Base-by-base conservation (phyloP, 2,329 filamentous ascomycete species). In the Monascus ruber region DNA sequence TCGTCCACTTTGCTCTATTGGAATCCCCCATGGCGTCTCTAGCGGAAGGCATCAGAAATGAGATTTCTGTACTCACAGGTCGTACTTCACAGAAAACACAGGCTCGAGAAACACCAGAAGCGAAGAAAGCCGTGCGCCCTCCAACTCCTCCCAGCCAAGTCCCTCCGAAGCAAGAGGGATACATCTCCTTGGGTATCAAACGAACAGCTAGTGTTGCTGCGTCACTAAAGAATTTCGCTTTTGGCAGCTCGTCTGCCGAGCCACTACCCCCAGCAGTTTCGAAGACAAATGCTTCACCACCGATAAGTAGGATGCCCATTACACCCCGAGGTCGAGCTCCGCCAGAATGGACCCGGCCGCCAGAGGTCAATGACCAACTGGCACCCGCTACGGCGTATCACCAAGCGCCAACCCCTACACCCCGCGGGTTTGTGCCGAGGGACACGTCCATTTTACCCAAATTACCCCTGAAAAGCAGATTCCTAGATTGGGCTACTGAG, bases 401-500 rank as follows among this genome's bases (percentile, higher is more conserved):
- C 44, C 72, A 79, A 37, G 83, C 85, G 5, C 79, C 77, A 44
- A 79, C 85, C 45, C 89, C 91, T 1, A 74, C 79, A n/a, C 87
- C 87, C 3, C 81, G 84, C 7, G 76, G 79, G 0, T 94, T 83
- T 54, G 67, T 76, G 46, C 69, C 77, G 37, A 76, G 81, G 42
- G 72, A 79, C 43, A 58, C 76, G 26, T 68, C 72, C 1, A 68
- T 76, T 38, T 51, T 69, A 6, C 81, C 84, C 1, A 63, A 61
- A 8, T 73, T 96, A 26, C 91, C 91, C 1, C 62, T 98, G 11
- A 74, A 75, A 43, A 94, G 87, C 58, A 80, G 74, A 6, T 94
- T 96, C 61, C 72, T 94, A 46, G 85, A 94, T 47, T 98, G 89
- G 88, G 94, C 88, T 4, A 87, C 91, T 34, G 89, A 89, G 60